Evolutionary conservation across 2,329 filamentous ascomycete species (phyloP), one percentile per base, ranked within the genome.

Genomic region (Emergomyces orientalis): DNA sequence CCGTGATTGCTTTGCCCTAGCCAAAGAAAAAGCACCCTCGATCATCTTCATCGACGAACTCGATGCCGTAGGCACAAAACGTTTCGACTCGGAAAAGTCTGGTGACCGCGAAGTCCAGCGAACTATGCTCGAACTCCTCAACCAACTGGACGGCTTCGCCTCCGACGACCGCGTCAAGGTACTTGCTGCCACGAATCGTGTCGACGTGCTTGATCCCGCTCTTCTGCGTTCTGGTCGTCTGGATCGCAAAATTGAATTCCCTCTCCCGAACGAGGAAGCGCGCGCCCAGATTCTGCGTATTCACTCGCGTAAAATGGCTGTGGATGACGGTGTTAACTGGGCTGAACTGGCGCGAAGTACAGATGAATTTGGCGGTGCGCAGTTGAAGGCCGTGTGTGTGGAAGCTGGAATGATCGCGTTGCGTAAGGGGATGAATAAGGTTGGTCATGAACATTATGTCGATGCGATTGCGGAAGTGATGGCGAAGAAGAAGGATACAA

Each of bases 41-140:
- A 99, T 99, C 77, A 99, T 99, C 77, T 99, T 99, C 82, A 97
- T 99, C 71, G 94, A 99, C 79, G 94, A 99, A 78, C 81, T 99
- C 67, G 94, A 99, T 75, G 94, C 94, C 63, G 88, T 99, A n/a
- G 94, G 94, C 69, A 97, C 93, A 61, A 97, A 97, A 80, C 93
- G 94, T 73, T 99, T 99, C 80, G 94, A 99, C 77, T 96, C 90
- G 69, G 92, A 97, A 75, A 99, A 97, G 83, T 94, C 89, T 65
- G 94, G 94, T 79, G 94, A 99, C 76, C 86, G 94, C 76, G 94
- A 99, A 80, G 94, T 99, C 52, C 94, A 99, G 80, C 86, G 94
- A 75, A 99, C 94, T 63, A 99, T 99, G 95, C 82, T 99, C 80
- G 94, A 99, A 77, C 85, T 99, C 62, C 88, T 99, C 67, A 99